A percentile compares a stretch with the other conserved stretches of the same genome.
Evolutionary conservation across 176 grass and related monocot genomes (phyloP).

Genomic region (Thalia dealbata): DNA sequence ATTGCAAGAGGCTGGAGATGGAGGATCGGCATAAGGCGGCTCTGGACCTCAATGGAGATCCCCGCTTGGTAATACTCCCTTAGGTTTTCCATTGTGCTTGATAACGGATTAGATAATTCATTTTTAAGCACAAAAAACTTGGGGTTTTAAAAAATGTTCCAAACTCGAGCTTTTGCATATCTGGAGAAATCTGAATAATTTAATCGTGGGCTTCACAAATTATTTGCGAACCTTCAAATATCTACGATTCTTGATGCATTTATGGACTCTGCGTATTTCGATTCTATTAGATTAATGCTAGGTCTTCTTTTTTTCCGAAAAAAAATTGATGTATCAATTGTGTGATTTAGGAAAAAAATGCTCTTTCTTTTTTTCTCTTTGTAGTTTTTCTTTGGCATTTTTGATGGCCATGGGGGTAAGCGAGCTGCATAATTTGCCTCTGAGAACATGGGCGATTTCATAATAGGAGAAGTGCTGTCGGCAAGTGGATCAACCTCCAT

Average conservation of each 20-base stretch:
- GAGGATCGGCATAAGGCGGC: constrained; percentile 78
- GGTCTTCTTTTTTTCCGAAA: not conserved
- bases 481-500: constrained; percentile 1
- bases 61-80: constrained; percentile 44
- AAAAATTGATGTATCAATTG: too few relatives aligned
- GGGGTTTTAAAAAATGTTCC: too few relatives aligned
- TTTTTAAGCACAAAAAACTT: too few relatives aligned
- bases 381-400: constrained; percentile 81
- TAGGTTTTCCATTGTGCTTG: not conserved
- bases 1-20: constrained; percentile 82
- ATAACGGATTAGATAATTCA: not conserved
- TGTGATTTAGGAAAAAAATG: not conserved
- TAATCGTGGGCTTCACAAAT: too few relatives aligned
- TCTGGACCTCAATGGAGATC: constrained; percentile 49
- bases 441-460: constrained; percentile 55
- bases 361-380: not conserved
- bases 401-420: constrained; percentile 90
- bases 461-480: constrained; percentile 42
- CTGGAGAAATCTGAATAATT: too few relatives aligned
- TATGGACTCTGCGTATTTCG: too few relatives aligned
- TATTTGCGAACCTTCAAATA: too few relatives aligned
- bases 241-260: too few relatives aligned
- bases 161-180: too few relatives aligned
- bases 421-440: constrained; percentile 77
- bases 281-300: too few relatives aligned